Percentiles rank a stretch among this genome's conserved stretches.
phyloP scores from a whole-genome alignment of 805 yeast genomes.

The Wickerhamomyces hampshirensis region DNA sequence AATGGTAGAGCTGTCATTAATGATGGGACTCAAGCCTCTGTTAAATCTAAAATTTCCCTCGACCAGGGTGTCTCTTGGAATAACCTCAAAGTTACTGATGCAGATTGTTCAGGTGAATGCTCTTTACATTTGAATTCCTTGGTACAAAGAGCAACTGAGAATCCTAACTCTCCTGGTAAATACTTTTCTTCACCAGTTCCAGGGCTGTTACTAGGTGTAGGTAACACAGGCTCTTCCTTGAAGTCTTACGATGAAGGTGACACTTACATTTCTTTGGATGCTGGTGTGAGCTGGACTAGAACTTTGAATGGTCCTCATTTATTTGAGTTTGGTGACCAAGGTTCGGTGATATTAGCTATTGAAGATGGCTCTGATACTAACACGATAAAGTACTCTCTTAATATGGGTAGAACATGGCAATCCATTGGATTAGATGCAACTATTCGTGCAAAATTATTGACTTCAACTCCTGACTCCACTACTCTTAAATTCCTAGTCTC shows the following conservation, averaged over 20 bases:
- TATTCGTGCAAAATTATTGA: slow-evolving; percentile 36
- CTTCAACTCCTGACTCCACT: slow-evolving; percentile 69
- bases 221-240: slow-evolving; percentile 29
- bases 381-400: slow-evolving; percentile 50
- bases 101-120: slow-evolving; percentile 17
- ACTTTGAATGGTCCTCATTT: slow-evolving; percentile 48
- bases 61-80: slow-evolving; percentile 35
- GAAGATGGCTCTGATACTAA: slow-evolving; percentile 36
- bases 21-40: slow-evolving; percentile 8
- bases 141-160: slow-evolving; percentile 23
- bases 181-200: slow-evolving; percentile 38
- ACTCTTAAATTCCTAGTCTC: slow-evolving; percentile 50
- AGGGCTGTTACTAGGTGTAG: slow-evolving; percentile 41
- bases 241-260: slow-evolving; percentile 27
- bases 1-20: slow-evolving; percentile 16
- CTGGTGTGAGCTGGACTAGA: slow-evolving; percentile 67
- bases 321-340: slow-evolving; percentile 70
- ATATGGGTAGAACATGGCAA: slow-evolving; percentile 70
- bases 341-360: slow-evolving; percentile 64
- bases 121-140: slow-evolving; percentile 34
- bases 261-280: slow-evolving; percentile 70
- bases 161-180: slow-evolving; percentile 24
- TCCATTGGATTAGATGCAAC: slow-evolving; percentile 41
- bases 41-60: slow-evolving; percentile 30
- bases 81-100: slow-evolving; percentile 23